A percentile compares a stretch with the other conserved stretches of the same genome.
These are phyloP conservation scores for Aspergillus tamarii DNA, from an alignment of 2,329 filamentous ascomycete species.

Conservation along the genomic window DNA sequence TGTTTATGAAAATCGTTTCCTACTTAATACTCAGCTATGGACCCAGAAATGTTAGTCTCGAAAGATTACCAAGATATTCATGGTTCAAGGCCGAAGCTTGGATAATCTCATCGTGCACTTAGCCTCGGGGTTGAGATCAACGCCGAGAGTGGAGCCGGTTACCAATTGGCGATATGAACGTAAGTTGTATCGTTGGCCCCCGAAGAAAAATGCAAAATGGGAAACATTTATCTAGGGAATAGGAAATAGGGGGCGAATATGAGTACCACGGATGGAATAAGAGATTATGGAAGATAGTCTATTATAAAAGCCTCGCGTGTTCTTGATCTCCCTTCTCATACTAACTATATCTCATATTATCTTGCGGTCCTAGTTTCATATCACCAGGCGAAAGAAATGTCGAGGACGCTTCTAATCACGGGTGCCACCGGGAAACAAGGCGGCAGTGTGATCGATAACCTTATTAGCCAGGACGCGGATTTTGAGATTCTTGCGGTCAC, in stretches of 20 bases:
- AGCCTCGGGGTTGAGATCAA: neutral
- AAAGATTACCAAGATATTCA: neutral
- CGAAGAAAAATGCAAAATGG: neutral
- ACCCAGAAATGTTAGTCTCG: too few species aligned
- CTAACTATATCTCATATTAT: neutral
- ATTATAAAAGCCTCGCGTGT: neutral
- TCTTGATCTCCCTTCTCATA: neutral
- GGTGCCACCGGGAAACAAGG: constrained; percentile 51
- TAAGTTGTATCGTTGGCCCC: neutral
- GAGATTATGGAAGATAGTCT: neutral
- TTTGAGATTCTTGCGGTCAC: constrained; percentile 64
- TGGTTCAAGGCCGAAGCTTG: neutral
- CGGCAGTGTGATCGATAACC: constrained; percentile 36
- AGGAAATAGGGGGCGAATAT: neutral
- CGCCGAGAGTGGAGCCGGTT: neutral
- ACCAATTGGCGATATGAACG: neutral
- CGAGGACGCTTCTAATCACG: constrained; percentile 31
- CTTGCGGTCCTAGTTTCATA: neutral
- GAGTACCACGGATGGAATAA: neutral
- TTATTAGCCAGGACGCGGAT: constrained; percentile 30
- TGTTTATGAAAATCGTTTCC: too few species aligned
- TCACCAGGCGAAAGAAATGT: neutral
- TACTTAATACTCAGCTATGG: too few species aligned
- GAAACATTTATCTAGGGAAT: neutral
- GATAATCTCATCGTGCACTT: constrained; percentile 16